Evolutionary conservation across 306 rosid species (phyloP), one percentile per base, ranked within the genome.

Genomic region (Vicia faba): DNA sequence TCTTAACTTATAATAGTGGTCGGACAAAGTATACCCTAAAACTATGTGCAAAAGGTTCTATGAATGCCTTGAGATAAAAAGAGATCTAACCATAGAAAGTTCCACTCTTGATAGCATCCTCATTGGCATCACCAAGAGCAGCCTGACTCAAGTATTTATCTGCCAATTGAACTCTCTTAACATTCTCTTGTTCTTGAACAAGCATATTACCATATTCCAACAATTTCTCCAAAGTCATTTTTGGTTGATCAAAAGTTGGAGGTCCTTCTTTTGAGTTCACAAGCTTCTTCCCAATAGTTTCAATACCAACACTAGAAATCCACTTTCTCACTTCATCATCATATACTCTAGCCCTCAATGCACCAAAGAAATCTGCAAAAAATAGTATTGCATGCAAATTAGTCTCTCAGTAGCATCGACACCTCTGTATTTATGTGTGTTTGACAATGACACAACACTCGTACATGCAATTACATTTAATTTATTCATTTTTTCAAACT

Each of bases 181-280:
- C 95, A 36, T 87, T 87, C 74, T 87, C 95, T 75, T 87, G 95
- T 55, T 87, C 95, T 61, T 79, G 81, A 43, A 87, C 95, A 61
- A 87, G 83, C 95, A 87, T 85, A 77, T 76, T 41, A n/a, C 95
- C 95, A 57, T 87, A 87, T 68, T 81, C 95, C 14, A 87, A 48
- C 7, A 87, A 85, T 83, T 87, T 83, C 9, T 60, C 68, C 33
- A 87, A 8, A 0, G 62, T 71, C 84, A 87, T 87, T 81, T 67
- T 83, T 0, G 95, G 95, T 68, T 87, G 90, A 9, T 85, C 95
- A 18, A 87, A 87, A 7, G 76, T 57, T 28, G 95, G 95, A 7
- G 95, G 90, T 18, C 88, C 90, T 67, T 87, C 95, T 63, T 77
- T 87, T 59, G 95, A 87, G 86, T 87, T 87, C 81, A 87, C 95